Conservation (phyloP, 2,329 filamentous ascomycete genomes). For the Aspergillus sp. region DNA sequence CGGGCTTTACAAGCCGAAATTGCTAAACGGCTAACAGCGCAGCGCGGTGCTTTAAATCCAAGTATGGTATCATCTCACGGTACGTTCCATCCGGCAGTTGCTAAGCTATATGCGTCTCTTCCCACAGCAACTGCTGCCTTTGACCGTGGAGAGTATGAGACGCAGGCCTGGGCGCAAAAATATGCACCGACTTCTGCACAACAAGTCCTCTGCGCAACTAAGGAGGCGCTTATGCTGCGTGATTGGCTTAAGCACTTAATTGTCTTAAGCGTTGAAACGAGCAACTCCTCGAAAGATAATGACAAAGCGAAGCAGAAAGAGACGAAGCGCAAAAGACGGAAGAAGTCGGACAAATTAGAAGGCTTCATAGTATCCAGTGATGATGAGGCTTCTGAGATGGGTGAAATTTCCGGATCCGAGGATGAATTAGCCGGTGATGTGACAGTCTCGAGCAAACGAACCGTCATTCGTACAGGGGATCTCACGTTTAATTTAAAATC, state of each 20-base stretch:
- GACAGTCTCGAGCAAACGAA: constrained; percentile 37
- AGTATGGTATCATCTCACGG: background rate
- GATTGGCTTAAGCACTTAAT: constrained; percentile 79
- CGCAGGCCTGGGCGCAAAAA: constrained; percentile 74
- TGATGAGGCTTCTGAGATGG: constrained; percentile 69
- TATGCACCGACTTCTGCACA: constrained; percentile 70
- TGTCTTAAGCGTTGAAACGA: constrained; percentile 73
- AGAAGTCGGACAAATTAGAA: constrained; percentile 69
- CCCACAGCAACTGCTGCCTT: constrained; percentile 70
- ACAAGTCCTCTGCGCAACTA: constrained; percentile 73
- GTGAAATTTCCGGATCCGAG: constrained; percentile 66
- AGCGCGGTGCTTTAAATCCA: background rate
- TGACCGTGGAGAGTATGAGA: constrained; percentile 75
- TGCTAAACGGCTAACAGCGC: constrained; percentile 29
- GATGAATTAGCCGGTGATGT: constrained; percentile 43
- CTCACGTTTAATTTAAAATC: constrained; percentile 34
- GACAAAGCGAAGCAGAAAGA: constrained; percentile 26
- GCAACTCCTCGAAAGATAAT: constrained; percentile 36
- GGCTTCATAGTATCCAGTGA: constrained; percentile 78
- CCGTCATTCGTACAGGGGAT: constrained; percentile 44
- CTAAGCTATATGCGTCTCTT: constrained; percentile 61
- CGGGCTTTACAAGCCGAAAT: constrained; percentile 29
- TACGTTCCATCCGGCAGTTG: constrained; percentile 58
- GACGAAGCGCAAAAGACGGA: constrained; percentile 60
- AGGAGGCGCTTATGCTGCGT: constrained; percentile 68